Evolutionary conservation across 192 early-diverging fungal genomes (phyloP).

Genomic region (Phlyctochytrium arcticum): DNA sequence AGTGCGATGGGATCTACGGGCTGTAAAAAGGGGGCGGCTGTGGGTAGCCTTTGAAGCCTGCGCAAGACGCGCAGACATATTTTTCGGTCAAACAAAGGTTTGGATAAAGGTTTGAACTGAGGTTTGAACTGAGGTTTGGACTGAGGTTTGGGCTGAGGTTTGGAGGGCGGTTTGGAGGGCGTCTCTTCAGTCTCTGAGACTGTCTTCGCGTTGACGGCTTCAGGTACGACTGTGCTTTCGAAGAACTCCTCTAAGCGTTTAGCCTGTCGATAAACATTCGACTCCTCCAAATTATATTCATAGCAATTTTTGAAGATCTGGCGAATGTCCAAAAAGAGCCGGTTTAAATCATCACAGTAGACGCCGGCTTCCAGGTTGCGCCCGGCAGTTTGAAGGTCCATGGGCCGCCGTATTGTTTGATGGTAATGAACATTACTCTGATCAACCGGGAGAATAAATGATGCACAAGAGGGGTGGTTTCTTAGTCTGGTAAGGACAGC

Average conservation of each 20-base stretch:
- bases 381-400: conserved; percentile 67
- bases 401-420: conserved; percentile 55
- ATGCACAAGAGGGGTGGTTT: conserved; percentile 28
- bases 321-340: conserved; percentile 58
- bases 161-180: too few relatives aligned
- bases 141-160: too few relatives aligned
- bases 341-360: conserved; percentile 46
- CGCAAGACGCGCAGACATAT: not conserved
- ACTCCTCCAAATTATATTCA: conserved; percentile 62
- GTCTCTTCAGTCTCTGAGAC: too few relatives aligned
- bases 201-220: not conserved
- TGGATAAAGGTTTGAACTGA: too few relatives aligned
- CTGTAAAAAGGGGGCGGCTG: conserved; percentile 3
- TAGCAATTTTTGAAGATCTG: conserved; percentile 73
- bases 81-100: too few relatives aligned
- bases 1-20: conserved; percentile 74
- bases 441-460: conserved; percentile 39
- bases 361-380: conserved; percentile 50
- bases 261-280: conserved; percentile 27
- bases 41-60: not conserved
- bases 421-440: conserved; percentile 29
- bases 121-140: too few relatives aligned
- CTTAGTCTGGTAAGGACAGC: conserved; percentile 16
- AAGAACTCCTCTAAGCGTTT: conserved; percentile 33
- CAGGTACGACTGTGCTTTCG: conserved; percentile 17